A percentile compares a stretch with the other conserved stretches of the same genome.
These are phyloP conservation scores for Acidiella bohemica DNA, from an alignment of 495 filamentous ascomycete genomes.

Conservation along the genomic window DNA sequence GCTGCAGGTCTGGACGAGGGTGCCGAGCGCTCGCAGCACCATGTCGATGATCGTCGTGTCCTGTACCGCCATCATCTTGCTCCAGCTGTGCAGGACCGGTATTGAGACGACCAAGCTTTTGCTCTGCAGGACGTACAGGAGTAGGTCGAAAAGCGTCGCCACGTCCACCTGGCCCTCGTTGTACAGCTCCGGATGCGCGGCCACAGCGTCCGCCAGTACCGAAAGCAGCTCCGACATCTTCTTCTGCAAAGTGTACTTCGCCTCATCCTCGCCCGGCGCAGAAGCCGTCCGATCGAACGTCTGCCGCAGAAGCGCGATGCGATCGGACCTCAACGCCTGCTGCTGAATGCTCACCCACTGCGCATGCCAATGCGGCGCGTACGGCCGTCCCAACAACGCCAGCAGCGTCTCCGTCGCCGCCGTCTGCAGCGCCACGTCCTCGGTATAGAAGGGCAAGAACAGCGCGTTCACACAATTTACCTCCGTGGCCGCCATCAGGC, in stretches of 20 bases:
- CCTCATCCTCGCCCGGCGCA: constrained; percentile 47
- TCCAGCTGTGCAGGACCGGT: constrained; percentile 81
- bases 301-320: constrained; percentile 6
- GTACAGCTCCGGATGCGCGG: constrained; percentile 49
- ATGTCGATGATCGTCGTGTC: constrained; percentile 50
- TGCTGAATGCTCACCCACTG: constrained; percentile 5
- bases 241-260: constrained; percentile 82
- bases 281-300: constrained; percentile 30
- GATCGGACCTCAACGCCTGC: constrained; percentile 9
- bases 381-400: constrained; percentile 7
- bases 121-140: constrained; percentile 66
- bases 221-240: constrained; percentile 89
- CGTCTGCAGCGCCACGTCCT: constrained; percentile 11
- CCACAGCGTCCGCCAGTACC: constrained; percentile 68
- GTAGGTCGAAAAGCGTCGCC: constrained; percentile 62
- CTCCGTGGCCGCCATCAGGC: constrained; percentile 62
- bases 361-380: constrained; percentile 8
- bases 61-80: constrained; percentile 56
- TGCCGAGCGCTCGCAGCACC: constrained; percentile 54
- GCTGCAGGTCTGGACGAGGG: constrained; percentile 68
- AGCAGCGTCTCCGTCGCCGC: constrained; percentile 15
- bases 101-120: constrained; percentile 86
- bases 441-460: constrained; percentile 40
- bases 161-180: constrained; percentile 51
- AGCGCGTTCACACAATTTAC: constrained; percentile 57